Evolutionary conservation across 2,329 filamentous ascomycete genomes (phyloP).

Genomic region (Ilyonectria robusta): DNA sequence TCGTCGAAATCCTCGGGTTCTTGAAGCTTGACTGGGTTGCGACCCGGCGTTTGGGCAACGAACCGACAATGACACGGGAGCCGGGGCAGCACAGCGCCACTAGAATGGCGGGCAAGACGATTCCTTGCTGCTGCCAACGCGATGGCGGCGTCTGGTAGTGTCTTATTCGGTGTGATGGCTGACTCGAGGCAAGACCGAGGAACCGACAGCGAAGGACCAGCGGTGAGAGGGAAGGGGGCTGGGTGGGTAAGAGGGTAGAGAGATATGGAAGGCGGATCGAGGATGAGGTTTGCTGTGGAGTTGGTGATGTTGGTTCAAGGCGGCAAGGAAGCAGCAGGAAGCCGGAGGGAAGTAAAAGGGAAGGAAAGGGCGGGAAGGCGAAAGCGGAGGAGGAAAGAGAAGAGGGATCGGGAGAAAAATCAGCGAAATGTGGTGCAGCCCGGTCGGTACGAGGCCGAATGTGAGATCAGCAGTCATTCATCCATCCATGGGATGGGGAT

Average conservation of each 20-base stretch:
- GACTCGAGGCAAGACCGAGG: slow-evolving; percentile 14
- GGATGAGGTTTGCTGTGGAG: slow-evolving; percentile 3
- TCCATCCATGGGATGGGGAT: slow-evolving; percentile 29
- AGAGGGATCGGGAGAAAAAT: slow-evolving; percentile 26
- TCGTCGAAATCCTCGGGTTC: slow-evolving; percentile 16
- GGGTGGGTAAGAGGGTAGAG: neutral
- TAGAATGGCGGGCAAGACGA: slow-evolving; percentile 42
- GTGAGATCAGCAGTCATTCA: slow-evolving; percentile 43
- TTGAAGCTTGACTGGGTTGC: slow-evolving; percentile 21
- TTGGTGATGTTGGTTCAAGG: neutral
- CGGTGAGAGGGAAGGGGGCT: neutral
- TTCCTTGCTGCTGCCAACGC: slow-evolving; percentile 38
- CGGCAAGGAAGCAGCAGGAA: slow-evolving; percentile 18
- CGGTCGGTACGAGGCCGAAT: slow-evolving; percentile 36
- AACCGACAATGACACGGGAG: slow-evolving; percentile 36
- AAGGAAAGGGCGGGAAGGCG: slow-evolving; percentile 27
- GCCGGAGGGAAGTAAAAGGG: slow-evolving; percentile 33
- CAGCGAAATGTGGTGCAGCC: slow-evolving; percentile 27
- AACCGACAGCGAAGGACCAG: neutral
- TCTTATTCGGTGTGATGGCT: slow-evolving; percentile 13
- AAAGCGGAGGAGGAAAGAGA: slow-evolving; percentile 33
- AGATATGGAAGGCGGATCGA: neutral
- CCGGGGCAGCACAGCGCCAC: slow-evolving; percentile 40
- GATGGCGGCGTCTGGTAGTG: slow-evolving; percentile 36
- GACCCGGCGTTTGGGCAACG: slow-evolving; percentile 29